phyloP scores from a whole-genome alignment of 768 basidiomycete species.

The Saitozyma podzolica region DNA sequence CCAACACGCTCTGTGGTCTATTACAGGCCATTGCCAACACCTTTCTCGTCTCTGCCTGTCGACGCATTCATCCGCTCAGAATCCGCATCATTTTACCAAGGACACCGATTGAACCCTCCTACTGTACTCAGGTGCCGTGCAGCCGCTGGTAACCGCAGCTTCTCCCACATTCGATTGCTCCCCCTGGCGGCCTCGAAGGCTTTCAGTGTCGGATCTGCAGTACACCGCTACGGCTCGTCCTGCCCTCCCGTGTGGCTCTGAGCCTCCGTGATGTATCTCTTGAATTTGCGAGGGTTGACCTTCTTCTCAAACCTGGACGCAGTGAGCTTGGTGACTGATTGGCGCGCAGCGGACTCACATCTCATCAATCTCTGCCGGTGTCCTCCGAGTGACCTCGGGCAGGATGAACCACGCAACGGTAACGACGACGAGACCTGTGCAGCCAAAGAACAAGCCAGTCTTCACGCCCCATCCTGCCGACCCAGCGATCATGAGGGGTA shows the following conservation, averaged over 20 bases:
- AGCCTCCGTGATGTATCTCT: constrained; percentile 7
- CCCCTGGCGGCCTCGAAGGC: neutral
- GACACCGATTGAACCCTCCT: too few relatives aligned
- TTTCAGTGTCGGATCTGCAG: neutral
- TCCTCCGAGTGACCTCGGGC: constrained; percentile 13
- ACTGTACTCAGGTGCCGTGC: too few relatives aligned
- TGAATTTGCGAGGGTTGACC: constrained; percentile 9
- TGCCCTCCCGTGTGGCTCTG: constrained; percentile 1
- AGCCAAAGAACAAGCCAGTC: constrained; percentile 22
- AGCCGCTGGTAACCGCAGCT: too few relatives aligned
- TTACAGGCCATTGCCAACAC: too few relatives aligned
- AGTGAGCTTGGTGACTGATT: neutral
- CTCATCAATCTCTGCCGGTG: constrained; percentile 26
- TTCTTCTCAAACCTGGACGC: constrained; percentile 1
- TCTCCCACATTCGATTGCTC: neutral
- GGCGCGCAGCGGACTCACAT: constrained; percentile 3
- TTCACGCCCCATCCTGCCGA: constrained; percentile 20
- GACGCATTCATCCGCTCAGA: too few relatives aligned
- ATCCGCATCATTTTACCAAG: too few relatives aligned
- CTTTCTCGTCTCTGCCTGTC: too few relatives aligned
- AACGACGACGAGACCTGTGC: constrained; percentile 5
- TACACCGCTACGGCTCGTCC: neutral
- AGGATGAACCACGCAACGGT: constrained; percentile 20
- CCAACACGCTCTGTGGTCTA: too few relatives aligned
- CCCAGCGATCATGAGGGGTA: constrained; percentile 11